Evolutionary conservation across 257 asterid species (phyloP).

Genomic region (Solanum okadae): DNA sequence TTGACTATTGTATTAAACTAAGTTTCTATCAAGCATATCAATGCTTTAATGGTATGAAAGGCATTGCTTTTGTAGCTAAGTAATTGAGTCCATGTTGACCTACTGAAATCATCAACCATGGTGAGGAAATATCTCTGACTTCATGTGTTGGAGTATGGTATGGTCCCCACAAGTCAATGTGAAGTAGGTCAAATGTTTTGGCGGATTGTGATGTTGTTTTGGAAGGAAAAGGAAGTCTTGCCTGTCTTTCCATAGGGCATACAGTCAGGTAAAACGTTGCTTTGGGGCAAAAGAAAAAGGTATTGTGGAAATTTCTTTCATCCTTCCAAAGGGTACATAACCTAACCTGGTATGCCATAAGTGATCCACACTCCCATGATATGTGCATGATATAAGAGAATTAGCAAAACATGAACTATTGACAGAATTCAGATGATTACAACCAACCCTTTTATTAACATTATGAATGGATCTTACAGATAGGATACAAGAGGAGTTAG

Average conservation of each 20-base stretch:
- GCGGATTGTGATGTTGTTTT: too few species aligned
- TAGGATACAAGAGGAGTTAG: fast-evolving
- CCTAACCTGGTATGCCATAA: not conserved
- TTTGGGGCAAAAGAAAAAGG: not conserved
- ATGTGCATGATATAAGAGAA: too few species aligned
- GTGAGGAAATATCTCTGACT: too few species aligned
- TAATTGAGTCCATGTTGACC: not conserved
- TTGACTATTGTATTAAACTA: not conserved
- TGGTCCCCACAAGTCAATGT: not conserved
- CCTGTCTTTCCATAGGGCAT: not conserved
- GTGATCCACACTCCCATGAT: not conserved
- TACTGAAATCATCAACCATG: not conserved
- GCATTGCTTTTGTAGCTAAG: not conserved
- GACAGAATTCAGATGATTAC: fast-evolving
- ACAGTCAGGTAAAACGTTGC: too few species aligned
- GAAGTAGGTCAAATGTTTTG: not conserved
- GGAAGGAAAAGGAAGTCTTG: not conserved
- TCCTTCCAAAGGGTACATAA: not conserved
- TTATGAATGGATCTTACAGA: too few species aligned
- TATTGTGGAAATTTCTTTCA: not conserved
- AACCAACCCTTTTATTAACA: too few species aligned
- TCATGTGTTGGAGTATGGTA: not conserved
- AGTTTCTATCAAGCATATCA: too few species aligned
- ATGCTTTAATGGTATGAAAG: not conserved
- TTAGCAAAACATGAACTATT: too few species aligned